Evolutionary conservation across 1,284 basidiomycete genomes (phyloP).

Genomic region (Polyporus tsugae): DNA sequence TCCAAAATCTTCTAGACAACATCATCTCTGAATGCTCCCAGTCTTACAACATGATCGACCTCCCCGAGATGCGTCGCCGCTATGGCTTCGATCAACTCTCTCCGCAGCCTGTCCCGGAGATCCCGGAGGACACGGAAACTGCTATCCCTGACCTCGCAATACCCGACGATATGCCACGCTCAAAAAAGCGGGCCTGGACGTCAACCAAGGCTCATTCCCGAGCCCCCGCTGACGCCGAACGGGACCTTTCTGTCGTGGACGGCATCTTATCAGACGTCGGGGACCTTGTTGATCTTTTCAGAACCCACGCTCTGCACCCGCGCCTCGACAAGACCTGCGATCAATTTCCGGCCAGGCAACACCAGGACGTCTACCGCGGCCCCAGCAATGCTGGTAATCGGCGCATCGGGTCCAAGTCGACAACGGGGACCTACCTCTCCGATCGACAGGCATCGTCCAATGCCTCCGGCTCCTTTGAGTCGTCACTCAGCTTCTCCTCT

Average conservation of each 20-base stretch:
- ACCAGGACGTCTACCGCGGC: too few species aligned
- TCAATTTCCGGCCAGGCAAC: not conserved
- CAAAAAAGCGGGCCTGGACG: not conserved
- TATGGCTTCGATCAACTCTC: not conserved
- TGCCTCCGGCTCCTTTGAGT: too few species aligned
- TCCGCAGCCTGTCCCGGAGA: too few species aligned
- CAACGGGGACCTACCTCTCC: too few species aligned
- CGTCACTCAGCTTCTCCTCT: too few species aligned
- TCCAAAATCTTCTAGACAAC: not conserved
- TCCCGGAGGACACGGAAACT: not conserved
- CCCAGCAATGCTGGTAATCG: too few species aligned
- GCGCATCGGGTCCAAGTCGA: too few species aligned
- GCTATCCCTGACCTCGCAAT: not conserved
- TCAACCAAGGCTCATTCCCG: not conserved
- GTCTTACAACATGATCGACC: not conserved
- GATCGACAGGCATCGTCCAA: too few species aligned
- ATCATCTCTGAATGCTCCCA: not conserved
- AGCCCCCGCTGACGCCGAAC: not conserved
- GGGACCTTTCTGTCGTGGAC: not conserved
- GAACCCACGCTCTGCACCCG: not conserved
- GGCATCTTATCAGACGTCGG: not conserved
- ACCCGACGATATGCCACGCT: not conserved
- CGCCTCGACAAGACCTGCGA: not conserved
- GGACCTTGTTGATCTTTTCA: not conserved
- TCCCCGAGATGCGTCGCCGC: not conserved